Percentiles rank a stretch among this genome's conserved stretches.
phyloP scores from a whole-genome alignment of 208 protist species.

The Trypanosoma lewisi region DNA sequence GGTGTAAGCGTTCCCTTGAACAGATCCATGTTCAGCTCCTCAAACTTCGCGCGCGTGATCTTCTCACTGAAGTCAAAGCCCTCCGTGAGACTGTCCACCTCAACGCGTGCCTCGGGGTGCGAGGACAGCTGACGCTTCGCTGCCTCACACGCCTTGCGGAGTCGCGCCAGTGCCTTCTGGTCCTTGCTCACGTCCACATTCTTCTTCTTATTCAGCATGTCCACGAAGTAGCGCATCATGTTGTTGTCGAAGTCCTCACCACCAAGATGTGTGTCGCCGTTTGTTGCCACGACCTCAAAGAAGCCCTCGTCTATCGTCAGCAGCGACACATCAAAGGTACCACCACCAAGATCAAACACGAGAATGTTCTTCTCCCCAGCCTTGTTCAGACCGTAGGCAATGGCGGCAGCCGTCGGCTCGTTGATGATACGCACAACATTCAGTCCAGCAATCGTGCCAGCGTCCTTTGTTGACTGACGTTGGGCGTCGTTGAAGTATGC shows the following conservation, averaged over 20 bases:
- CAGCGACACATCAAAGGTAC: constrained; percentile 97
- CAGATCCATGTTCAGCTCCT: constrained; percentile 93
- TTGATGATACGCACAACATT: constrained; percentile 97
- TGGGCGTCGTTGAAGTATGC: constrained; percentile 98
- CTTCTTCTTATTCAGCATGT: constrained; percentile 93
- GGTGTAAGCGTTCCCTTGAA: constrained; percentile 81
- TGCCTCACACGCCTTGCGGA: constrained; percentile 68
- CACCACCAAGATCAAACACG: constrained; percentile 96
- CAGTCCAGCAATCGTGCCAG: constrained; percentile 95
- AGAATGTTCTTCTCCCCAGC: constrained; percentile 82
- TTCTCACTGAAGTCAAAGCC: constrained; percentile 72
- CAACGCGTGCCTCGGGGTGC: constrained; percentile 39
- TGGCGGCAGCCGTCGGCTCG: constrained; percentile 96
- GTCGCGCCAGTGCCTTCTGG: constrained; percentile 62
- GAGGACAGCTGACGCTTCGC: constrained; percentile 84
- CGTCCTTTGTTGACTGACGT: constrained; percentile 98
- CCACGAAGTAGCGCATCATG: constrained; percentile 95
- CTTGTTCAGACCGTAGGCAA: constrained; percentile 97
- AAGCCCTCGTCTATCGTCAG: constrained; percentile 97
- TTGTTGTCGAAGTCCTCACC: constrained; percentile 90
- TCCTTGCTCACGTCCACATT: constrained; percentile 65
- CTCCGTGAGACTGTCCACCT: constrained; percentile 64
- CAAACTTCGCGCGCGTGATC: constrained; percentile 93
- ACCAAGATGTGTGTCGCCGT: constrained; percentile 98
- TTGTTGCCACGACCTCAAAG: constrained; percentile 98